Evolutionary conservation across 345 rosid species (phyloP), one percentile per base, ranked within the genome.

Genomic region (Eucalyptus virginea): DNA sequence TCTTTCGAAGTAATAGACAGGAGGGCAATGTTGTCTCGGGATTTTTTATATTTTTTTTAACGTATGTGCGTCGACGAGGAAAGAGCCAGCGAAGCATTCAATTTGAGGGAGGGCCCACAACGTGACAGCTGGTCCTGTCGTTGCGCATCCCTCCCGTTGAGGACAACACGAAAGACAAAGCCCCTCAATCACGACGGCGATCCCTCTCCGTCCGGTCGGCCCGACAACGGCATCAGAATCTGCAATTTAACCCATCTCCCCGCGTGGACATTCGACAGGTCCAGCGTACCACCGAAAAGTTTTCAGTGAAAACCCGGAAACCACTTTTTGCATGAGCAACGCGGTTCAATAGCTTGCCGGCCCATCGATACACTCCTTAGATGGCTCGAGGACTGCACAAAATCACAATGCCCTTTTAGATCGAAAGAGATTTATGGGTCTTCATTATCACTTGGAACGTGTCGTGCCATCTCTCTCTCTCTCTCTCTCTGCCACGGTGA

Each of bases 361-460:
- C 44, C 81, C 44, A 18, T 34, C 24, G 1, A 9, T 34, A 6
- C 32, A 12, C 32, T 3, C 16, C 0, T 28, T 28, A 28, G 69
- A 11, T 1, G 1, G 16, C 44, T 9, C 2, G 7, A 34, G 10
- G 7, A 2, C 2, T 69, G 24, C 81, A 18, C 44, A 34, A 72
- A 72, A 72, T 69, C 80, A 65, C 6, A 3, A 65, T 65, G 17
- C 5, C 24, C 81, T 69, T 69, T 69, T 3, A 18, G 24, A 17
- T 69, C 1, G 81, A 34, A 34, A 69, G 1, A 34, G 23, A 34
- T 69, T 32, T 32, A 8, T 2, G 12, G 12, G 12, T 32, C 23
- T 69, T 69, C 4, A 32, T 72, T 1, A 19, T 72, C 8, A 6
- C 47, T 72, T 3, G 26, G 5, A 72, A 1, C 0, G 8, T 0